Evolutionary conservation across 495 filamentous ascomycete species (phyloP).

Genomic region (Arthonia radiata): DNA sequence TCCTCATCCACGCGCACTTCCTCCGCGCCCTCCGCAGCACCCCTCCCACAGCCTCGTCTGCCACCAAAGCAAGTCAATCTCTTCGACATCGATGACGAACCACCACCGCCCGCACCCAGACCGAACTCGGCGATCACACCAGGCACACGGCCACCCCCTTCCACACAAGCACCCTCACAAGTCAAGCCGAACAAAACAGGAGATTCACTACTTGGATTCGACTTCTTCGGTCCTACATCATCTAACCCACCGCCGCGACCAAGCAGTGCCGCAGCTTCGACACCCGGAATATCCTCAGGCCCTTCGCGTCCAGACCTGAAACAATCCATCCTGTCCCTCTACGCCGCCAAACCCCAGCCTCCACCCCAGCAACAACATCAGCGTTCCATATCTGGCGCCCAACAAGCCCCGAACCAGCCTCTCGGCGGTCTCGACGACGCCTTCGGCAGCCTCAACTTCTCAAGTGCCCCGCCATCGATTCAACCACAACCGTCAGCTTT

Average conservation of each 20-base stretch:
- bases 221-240: constrained; percentile 61
- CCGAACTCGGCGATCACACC: too few relatives aligned
- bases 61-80: constrained; percentile 28
- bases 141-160: constrained; percentile 32
- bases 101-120: constrained; percentile 36
- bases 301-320: constrained; percentile 83
- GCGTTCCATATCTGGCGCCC: constrained; percentile 24
- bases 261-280: constrained; percentile 40
- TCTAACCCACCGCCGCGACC: constrained; percentile 41
- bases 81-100: constrained; percentile 31
- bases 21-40: constrained; percentile 16
- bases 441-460: constrained; percentile 62
- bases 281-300: constrained; percentile 21
- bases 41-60: constrained; percentile 16
- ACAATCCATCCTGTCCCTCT: constrained; percentile 87
- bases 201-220: constrained; percentile 76
- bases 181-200: constrained; percentile 42
- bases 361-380: constrained; percentile 37
- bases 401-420: constrained; percentile 31
- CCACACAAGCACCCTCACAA: constrained; percentile 27
- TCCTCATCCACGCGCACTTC: constrained; percentile 26
- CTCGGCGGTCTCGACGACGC: constrained; percentile 65
- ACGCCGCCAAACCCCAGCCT: constrained; percentile 27
- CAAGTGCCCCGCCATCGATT: constrained; percentile 24
- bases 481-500: constrained; percentile 44